Evolutionary conservation across 2,329 filamentous ascomycete genomes (phyloP).

Genomic region (Neocucurbitaria cava): DNA sequence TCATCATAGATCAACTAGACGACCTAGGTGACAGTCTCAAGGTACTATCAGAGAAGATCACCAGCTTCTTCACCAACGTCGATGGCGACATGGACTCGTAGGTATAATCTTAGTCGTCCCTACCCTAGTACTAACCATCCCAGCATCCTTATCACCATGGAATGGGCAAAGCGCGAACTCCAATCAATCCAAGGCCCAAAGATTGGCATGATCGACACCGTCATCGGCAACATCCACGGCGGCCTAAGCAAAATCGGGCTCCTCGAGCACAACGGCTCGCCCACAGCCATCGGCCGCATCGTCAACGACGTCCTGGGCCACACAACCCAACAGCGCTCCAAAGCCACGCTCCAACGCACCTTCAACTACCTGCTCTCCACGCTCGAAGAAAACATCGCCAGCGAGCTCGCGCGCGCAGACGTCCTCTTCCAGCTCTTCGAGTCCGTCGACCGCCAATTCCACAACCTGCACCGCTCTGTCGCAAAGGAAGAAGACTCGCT

Average conservation of each 20-base stretch:
- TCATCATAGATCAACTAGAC: slow-evolving; percentile 86
- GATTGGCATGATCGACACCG: slow-evolving; percentile 69
- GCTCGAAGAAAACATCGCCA: slow-evolving; percentile 86
- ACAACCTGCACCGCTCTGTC: slow-evolving; percentile 84
- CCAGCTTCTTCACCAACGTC: slow-evolving; percentile 90
- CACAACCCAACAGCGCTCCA: slow-evolving; percentile 81
- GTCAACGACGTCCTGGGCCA: slow-evolving; percentile 79
- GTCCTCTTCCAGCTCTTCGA: slow-evolving; percentile 90
- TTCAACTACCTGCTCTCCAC: slow-evolving; percentile 87
- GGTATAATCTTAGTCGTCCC: slow-evolving; percentile 28
- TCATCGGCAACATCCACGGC: slow-evolving; percentile 84
- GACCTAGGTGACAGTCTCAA: slow-evolving; percentile 86
- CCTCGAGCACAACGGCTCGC: slow-evolving; percentile 52
- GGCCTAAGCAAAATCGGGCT: slow-evolving; percentile 69
- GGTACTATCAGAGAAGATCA: slow-evolving; percentile 82
- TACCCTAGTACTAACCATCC: slow-evolving; percentile 18
- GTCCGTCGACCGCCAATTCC: slow-evolving; percentile 86
- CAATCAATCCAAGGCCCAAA: slow-evolving; percentile 52
- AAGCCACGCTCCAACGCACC: slow-evolving; percentile 80
- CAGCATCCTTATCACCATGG: slow-evolving; percentile 91
- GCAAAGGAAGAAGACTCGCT: slow-evolving; percentile 83
- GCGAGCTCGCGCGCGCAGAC: slow-evolving; percentile 80
- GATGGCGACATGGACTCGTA: slow-evolving; percentile 89
- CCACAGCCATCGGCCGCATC: slow-evolving; percentile 72
- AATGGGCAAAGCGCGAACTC: slow-evolving; percentile 90